Conservation (phyloP, 371 early-diverging fungal species). For the Sporodiniella umbellata region DNA sequence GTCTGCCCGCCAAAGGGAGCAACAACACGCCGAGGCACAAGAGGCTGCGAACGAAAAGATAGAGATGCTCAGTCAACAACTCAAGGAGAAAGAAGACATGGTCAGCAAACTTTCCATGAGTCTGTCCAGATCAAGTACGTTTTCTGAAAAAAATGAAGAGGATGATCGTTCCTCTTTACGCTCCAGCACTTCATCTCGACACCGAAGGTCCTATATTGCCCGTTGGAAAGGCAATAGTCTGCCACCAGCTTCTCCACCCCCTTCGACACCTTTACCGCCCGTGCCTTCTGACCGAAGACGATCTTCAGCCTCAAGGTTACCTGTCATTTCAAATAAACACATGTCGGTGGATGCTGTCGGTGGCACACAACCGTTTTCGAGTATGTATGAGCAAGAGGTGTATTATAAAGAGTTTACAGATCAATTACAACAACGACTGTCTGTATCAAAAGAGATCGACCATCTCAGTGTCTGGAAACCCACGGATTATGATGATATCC, state of each 20-base stretch:
- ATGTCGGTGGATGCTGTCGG: slow-evolving; percentile 17
- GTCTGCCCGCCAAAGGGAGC: no score
- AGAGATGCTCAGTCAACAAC: not conserved
- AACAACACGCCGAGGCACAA: slow-evolving; percentile 5
- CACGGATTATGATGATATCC: slow-evolving; percentile 18
- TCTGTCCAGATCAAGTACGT: not conserved
- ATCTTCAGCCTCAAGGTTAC: not conserved
- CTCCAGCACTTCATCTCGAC: not conserved
- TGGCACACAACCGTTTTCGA: slow-evolving; percentile 1
- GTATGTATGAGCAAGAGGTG: slow-evolving; percentile 7
- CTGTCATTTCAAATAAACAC: slow-evolving; percentile 1
- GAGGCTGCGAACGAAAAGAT: slow-evolving; percentile 15
- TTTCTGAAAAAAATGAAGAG: not conserved
- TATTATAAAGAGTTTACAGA: slow-evolving; percentile 27
- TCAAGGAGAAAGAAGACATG: not conserved
- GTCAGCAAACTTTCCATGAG: not conserved
- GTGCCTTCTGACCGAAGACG: slow-evolving; percentile 8
- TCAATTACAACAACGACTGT: slow-evolving; percentile 19
- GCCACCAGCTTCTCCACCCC: slow-evolving; percentile 27
- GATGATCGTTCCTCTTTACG: no score
- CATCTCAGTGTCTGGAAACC: slow-evolving; percentile 21
- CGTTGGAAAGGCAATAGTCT: slow-evolving; percentile 16
- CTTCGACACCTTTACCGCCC: slow-evolving; percentile 22
- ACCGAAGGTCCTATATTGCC: slow-evolving; percentile 7
- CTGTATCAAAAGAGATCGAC: slow-evolving; percentile 27